A percentile compares a stretch with the other conserved stretches of the same genome.
Conservation (phyloP, 108 stramenopile species). For the Skeletonema tropicum region DNA sequence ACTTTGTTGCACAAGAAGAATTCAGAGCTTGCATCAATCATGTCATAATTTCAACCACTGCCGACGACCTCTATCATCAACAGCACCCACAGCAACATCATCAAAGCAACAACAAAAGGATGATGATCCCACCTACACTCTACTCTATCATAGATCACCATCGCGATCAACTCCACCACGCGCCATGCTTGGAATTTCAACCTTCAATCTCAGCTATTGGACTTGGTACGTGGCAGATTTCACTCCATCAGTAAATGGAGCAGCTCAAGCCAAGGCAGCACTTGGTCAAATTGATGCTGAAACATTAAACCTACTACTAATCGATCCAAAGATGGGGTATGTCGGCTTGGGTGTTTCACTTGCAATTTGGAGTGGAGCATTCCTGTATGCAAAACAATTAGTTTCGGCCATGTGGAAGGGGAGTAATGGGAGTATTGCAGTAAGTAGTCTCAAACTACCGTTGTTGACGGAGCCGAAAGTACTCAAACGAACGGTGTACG, state of each 20-base stretch:
- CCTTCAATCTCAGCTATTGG: conserved; percentile 54
- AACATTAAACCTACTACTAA: conserved; percentile 38
- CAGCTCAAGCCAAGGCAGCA: conserved; percentile 36
- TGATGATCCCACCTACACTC: conserved; percentile 2
- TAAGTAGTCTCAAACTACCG: conserved; percentile 39
- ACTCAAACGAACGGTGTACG: conserved; percentile 18
- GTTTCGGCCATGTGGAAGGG: conserved; percentile 46
- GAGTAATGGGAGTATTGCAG: conserved; percentile 17
- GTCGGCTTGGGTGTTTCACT: conserved; percentile 46
- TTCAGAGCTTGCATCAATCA: no score
- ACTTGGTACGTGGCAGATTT: conserved; percentile 59
- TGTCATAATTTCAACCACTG: no score
- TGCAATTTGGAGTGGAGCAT: conserved; percentile 28
- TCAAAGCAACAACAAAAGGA: conserved; percentile 7
- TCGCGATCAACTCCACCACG: conserved; percentile 45
- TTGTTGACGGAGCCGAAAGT: conserved; percentile 36
- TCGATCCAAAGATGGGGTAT: conserved; percentile 58
- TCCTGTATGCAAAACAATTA: conserved; percentile 41
- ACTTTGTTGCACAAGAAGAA: no score
- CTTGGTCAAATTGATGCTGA: conserved; percentile 39
- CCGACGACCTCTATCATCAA: conserved; percentile 1
- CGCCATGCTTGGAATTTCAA: conserved; percentile 36
- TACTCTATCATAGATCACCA: conserved; percentile 51
- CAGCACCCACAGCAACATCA: neutral
- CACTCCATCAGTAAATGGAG: conserved; percentile 51